phyloP scores from a whole-genome alignment of 2,329 filamentous ascomycete species.

The Ascochyta rabiei region DNA sequence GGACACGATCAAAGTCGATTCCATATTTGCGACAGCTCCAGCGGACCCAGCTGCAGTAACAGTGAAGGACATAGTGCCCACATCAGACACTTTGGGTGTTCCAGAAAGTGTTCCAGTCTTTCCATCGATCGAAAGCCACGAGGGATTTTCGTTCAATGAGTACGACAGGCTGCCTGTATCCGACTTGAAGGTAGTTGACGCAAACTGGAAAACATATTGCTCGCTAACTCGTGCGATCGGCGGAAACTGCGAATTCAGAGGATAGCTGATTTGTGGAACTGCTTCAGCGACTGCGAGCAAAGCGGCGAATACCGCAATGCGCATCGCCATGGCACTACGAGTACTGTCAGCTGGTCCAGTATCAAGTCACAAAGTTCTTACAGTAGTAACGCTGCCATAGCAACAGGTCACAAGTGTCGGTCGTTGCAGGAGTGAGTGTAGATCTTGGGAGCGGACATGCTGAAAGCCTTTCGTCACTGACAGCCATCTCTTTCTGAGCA shows the following conservation, averaged over 20 bases:
- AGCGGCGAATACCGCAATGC: slow-evolving; percentile 22
- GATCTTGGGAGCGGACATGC: slow-evolving; percentile 21
- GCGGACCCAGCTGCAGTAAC: slow-evolving; percentile 72
- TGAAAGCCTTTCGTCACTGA: slow-evolving; percentile 30
- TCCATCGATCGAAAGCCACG: slow-evolving; percentile 77
- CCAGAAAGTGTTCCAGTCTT: slow-evolving; percentile 70
- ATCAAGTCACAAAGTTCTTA: slow-evolving; percentile 14
- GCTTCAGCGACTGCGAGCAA: slow-evolving; percentile 29
- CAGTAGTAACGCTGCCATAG: slow-evolving; percentile 23
- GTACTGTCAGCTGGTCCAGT: neutral
- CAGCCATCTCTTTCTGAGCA: slow-evolving; percentile 39
- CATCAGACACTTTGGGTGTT: slow-evolving; percentile 64
- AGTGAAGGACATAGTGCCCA: slow-evolving; percentile 66
- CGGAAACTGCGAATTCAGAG: slow-evolving; percentile 84
- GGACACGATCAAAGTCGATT: slow-evolving; percentile 74
- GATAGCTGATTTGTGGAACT: slow-evolving; percentile 61
- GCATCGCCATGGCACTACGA: slow-evolving; percentile 26
- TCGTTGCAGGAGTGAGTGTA: slow-evolving; percentile 16
- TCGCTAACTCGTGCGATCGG: slow-evolving; percentile 73
- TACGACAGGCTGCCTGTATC: slow-evolving; percentile 65
- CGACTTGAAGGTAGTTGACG: slow-evolving; percentile 74
- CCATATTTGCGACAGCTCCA: slow-evolving; percentile 65
- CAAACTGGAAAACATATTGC: slow-evolving; percentile 74
- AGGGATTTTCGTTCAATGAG: slow-evolving; percentile 67
- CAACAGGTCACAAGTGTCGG: slow-evolving; percentile 17